phyloP scores from a whole-genome alignment of 257 asterid species.

The Henckelia pumila region DNA sequence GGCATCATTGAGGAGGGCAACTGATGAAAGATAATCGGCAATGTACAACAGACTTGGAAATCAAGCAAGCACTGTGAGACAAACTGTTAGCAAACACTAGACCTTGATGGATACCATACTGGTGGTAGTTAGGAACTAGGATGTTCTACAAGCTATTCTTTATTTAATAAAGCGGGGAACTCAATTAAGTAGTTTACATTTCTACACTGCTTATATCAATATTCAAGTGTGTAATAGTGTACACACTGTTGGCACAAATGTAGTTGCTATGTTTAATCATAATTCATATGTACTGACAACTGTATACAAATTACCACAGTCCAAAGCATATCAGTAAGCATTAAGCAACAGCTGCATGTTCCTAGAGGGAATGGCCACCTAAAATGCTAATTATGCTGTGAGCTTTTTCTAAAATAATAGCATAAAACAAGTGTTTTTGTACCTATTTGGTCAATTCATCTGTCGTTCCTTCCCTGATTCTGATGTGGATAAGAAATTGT shows the following conservation, averaged over 20 bases:
- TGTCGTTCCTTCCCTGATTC: background rate
- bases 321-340: no score
- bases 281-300: background rate
- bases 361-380: background rate
- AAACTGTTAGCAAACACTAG: background rate
- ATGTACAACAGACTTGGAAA: background rate
- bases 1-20: background rate
- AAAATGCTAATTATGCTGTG: background rate
- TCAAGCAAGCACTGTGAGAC: constrained; percentile 1
- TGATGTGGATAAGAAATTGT: background rate
- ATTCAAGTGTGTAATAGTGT: no score
- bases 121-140: background rate
- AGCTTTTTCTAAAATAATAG: background rate
- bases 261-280: no score
- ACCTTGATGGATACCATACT: background rate
- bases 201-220: background rate
- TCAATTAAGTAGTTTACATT: background rate
- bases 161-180: background rate
- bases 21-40: background rate
- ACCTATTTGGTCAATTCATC: background rate
- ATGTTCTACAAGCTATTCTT: background rate
- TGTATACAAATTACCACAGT: no score
- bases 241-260: background rate
- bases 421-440: background rate
- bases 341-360: background rate